Evolutionary conservation across 1,284 basidiomycete genomes (phyloP), one percentile per base, ranked within the genome.

Genomic region (Puccinia coronata): DNA sequence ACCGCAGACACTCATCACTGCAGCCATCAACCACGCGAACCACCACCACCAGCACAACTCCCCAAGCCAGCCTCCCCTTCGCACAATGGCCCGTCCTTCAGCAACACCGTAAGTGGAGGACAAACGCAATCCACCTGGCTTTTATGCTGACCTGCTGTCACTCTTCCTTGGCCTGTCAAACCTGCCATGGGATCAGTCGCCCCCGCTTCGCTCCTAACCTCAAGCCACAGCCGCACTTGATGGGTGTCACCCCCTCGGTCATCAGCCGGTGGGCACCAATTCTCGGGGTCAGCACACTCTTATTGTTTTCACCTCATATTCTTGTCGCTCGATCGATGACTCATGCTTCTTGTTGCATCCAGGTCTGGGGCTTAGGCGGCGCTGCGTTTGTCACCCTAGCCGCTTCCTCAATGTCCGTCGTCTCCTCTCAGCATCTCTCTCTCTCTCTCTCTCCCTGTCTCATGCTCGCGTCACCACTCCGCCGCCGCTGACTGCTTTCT

Each of bases 351-450:
- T 49, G 0, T 73, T 34, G 18, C 3, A 34, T 72, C 18, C 36
- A 80, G 77, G 49, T 71, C 53, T 80, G 77, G 77, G 69, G 77
- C 41, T 36, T 47, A 6, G 77, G 77, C 20, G 67, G 65, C n/a
- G 77, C 49, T 9, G 59, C 55, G 16, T 65, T 61, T 23, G 41
- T 80, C 28, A 72, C 69, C 36, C 41, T 80, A 25, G 59, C 63
- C 25, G 77, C 77, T 11, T 80, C 77, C 41, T 28, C 77, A n/a
- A 80, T 80, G 77, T 80, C 25, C n/a, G 76, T 67, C 36, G 28
- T 53, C 28, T 61, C 34, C 14, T 57, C 9, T 20, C n/a, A n/a
- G 12, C 34, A 69, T 43, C 39, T 43, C 41, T 20, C 16, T 43
- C 23, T 12, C 36, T 53, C 25, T n/a, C 31, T 14, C 11, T 43